Percentiles rank a stretch among this genome's conserved stretches.
Evolutionary conservation across 148 eudicot species (phyloP).

Genomic region (Drosera capensis): DNA sequence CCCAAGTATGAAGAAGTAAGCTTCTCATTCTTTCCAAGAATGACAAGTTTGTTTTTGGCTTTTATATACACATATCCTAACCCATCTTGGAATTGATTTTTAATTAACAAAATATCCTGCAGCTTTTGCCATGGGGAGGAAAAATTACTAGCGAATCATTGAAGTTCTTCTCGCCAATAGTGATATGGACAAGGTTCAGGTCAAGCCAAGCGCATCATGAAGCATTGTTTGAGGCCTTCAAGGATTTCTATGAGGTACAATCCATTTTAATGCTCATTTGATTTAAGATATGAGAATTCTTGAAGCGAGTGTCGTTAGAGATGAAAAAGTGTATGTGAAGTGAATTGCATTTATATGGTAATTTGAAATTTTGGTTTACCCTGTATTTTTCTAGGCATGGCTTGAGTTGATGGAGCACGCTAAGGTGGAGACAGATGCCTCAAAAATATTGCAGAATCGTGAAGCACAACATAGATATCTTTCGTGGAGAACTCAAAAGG

Average conservation of each 20-base stretch:
- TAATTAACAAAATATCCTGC: slow-evolving; percentile 46
- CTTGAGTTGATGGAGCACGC: slow-evolving; percentile 65
- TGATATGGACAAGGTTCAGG: slow-evolving; percentile 77
- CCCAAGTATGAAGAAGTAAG: slow-evolving; percentile 62
- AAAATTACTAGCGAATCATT: slow-evolving; percentile 76
- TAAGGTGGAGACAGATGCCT: slow-evolving; percentile 27
- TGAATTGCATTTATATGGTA: no score
- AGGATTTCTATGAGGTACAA: slow-evolving; percentile 68
- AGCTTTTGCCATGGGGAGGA: slow-evolving; percentile 99
- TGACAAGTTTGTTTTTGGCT: no score
- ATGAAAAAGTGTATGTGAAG: no score
- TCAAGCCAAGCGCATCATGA: slow-evolving; percentile 38
- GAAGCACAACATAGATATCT: slow-evolving; percentile 84
- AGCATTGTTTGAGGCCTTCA: slow-evolving; percentile 56
- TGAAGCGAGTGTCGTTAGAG: no score
- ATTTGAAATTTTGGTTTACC: no score
- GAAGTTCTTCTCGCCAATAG: slow-evolving; percentile 89
- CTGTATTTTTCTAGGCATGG: slow-evolving; percentile 48
- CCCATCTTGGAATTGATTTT: slow-evolving; percentile 15
- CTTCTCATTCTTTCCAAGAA: slow-evolving; percentile 2
- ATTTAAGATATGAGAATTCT: background rate
- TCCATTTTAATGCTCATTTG: background rate
- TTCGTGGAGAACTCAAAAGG: slow-evolving; percentile 92
- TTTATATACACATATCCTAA: background rate
- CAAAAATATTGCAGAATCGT: slow-evolving; percentile 27